Conservation (phyloP, 139 green algal genomes). For the Picochlorum sp. region DNA sequence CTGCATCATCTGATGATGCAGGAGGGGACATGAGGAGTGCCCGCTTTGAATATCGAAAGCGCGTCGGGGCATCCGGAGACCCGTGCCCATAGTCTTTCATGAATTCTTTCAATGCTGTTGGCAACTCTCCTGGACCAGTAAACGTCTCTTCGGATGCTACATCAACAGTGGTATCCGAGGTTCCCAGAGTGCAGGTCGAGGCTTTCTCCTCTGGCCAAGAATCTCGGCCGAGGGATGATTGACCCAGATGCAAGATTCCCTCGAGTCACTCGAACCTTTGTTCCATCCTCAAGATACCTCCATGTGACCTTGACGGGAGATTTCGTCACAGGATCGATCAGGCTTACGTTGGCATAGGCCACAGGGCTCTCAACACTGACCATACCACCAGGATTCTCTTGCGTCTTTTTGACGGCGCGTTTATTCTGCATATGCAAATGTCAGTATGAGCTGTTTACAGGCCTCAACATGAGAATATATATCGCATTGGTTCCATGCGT, state of each 20-base stretch:
- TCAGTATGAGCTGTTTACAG: not conserved
- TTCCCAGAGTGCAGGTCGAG: conserved; percentile 10
- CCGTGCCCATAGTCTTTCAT: conserved; percentile 6
- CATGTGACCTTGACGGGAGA: conserved; percentile 41
- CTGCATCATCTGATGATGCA: too few species aligned
- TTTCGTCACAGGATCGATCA: conserved; percentile 64
- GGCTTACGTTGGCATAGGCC: conserved; percentile 67
- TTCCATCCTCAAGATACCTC: conserved; percentile 59
- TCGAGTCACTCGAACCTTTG: conserved; percentile 52
- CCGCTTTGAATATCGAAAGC: not conserved
- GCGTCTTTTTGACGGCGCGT: conserved; percentile 41
- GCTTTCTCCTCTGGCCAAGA: conserved; percentile 32
- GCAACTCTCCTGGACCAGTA: conserved; percentile 22
- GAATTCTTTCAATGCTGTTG: conserved; percentile 22
- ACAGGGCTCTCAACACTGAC: conserved; percentile 59
- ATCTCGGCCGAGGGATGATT: conserved; percentile 53
- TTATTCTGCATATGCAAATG: conserved; percentile 39
- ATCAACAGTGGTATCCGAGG: conserved; percentile 16
- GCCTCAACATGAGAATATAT: not conserved
- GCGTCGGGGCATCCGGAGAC: not conserved
- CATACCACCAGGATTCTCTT: conserved; percentile 49
- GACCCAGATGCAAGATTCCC: conserved; percentile 41
- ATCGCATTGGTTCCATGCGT: too few species aligned
- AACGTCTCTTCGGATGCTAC: conserved; percentile 14
- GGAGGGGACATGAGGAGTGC: not conserved